These are phyloP conservation scores for Pichia deserticola DNA, from an alignment of 805 yeast species.

Conservation along the genomic window DNA sequence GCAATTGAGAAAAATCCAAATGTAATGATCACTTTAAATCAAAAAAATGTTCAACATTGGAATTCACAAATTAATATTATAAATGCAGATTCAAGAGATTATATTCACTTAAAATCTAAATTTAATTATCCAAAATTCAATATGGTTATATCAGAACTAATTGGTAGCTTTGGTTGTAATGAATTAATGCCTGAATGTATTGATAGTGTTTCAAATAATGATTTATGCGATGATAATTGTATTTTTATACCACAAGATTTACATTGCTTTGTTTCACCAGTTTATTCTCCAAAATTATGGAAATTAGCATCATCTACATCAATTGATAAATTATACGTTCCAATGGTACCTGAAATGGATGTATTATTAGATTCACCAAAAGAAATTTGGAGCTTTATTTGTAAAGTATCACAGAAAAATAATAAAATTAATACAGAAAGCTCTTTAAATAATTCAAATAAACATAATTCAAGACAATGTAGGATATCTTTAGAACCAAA, in stretches of 20 bases:
- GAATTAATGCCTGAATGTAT: slow-evolving; percentile 84
- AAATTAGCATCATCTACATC: slow-evolving; percentile 21
- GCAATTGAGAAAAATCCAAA: slow-evolving; percentile 71
- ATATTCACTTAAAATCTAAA: slow-evolving; percentile 28
- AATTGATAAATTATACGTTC: slow-evolving; percentile 24
- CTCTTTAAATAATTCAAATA: slow-evolving; percentile 6
- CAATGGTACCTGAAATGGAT: slow-evolving; percentile 29
- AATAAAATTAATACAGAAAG: not conserved
- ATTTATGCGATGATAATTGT: slow-evolving; percentile 35
- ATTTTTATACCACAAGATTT: slow-evolving; percentile 57
- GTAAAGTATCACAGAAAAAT: not conserved
- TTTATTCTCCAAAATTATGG: slow-evolving; percentile 49
- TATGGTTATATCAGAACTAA: slow-evolving; percentile 67
- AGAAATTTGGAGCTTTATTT: slow-evolving; percentile 41
- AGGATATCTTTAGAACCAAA: slow-evolving; percentile 34
- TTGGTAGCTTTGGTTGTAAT: slow-evolving; percentile 92
- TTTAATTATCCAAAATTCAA: slow-evolving; percentile 15
- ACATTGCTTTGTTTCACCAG: slow-evolving; percentile 58
- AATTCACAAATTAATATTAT: slow-evolving; percentile 41
- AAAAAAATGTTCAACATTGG: slow-evolving; percentile 50
- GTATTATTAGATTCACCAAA: slow-evolving; percentile 39
- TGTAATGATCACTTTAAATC: slow-evolving; percentile 45
- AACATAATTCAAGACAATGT: slow-evolving; percentile 18
- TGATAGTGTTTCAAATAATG: slow-evolving; percentile 30
- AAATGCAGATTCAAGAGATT: slow-evolving; percentile 50